Conservation (phyloP, 305 asterid genomes). For the Fraxinus paxiana region DNA sequence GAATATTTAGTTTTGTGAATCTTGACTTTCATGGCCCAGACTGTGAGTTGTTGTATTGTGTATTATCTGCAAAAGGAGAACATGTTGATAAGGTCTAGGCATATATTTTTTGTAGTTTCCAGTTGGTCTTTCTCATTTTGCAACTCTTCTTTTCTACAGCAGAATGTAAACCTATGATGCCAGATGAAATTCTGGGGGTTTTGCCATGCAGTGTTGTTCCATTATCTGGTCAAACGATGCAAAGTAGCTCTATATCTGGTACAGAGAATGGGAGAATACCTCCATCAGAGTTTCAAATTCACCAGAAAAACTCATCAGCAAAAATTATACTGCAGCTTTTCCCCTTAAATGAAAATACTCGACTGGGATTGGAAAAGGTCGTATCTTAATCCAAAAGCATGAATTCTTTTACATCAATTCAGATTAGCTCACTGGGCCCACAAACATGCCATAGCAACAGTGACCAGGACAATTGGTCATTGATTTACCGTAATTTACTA, state of each 20-base stretch:
- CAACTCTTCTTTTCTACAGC: conserved; percentile 15
- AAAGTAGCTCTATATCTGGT: conserved; percentile 17
- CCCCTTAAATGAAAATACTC: conserved; percentile 56
- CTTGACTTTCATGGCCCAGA: background rate
- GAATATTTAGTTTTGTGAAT: background rate
- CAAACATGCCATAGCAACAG: background rate
- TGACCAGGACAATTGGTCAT: background rate
- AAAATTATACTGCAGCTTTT: conserved; percentile 82
- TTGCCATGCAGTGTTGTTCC: conserved; percentile 16
- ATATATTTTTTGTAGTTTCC: background rate
- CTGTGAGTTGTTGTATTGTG: background rate
- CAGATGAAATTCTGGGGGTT: conserved; percentile 13
- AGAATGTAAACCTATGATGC: conserved; percentile 9
- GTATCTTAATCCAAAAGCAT: conserved; percentile 5
- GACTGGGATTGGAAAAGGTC: conserved; percentile 69
- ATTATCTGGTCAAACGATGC: conserved; percentile 19
- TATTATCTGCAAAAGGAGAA: conserved; percentile 9
- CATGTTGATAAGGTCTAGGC: background rate
- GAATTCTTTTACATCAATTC: background rate
- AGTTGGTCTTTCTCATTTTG: background rate
- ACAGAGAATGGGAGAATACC: conserved; percentile 27
- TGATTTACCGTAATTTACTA: background rate
- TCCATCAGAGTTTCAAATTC: conserved; percentile 31
- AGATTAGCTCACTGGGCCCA: background rate
- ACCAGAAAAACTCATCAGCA: conserved; percentile 35